Percentiles rank a stretch among this genome's conserved stretches.
Evolutionary conservation across 129 eudicot species (phyloP).

Genomic region (Helichrysum umbraculigerum): DNA sequence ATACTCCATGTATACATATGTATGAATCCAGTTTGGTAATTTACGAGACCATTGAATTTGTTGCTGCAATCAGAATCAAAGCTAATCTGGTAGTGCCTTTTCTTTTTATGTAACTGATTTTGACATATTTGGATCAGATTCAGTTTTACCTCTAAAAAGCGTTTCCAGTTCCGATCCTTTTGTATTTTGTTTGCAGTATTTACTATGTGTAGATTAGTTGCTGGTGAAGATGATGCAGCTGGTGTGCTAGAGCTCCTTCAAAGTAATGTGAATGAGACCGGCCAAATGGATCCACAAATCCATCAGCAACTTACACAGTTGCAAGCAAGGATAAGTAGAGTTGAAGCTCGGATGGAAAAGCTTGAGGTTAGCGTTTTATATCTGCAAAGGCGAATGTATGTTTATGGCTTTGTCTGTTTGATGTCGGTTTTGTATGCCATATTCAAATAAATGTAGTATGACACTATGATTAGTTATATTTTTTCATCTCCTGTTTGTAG

Average conservation of each 20-base stretch:
- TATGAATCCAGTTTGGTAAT: too few relatives aligned
- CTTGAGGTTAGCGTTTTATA: conserved; percentile 37
- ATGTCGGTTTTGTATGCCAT: conserved; percentile 40
- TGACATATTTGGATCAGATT: not conserved
- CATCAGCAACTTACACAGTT: conserved; percentile 38
- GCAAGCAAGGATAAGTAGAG: conserved; percentile 45
- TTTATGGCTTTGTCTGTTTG: conserved; percentile 33
- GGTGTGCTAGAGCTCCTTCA: conserved; percentile 25
- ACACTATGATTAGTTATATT: not conserved
- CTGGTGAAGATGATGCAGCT: conserved; percentile 27
- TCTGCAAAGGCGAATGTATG: conserved; percentile 42
- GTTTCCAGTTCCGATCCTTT: not conserved
- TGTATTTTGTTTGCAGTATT: conserved; percentile 6
- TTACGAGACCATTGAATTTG: not conserved
- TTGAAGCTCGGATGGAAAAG: conserved; percentile 50
- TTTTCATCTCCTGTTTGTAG: not conserved
- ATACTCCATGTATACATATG: too few relatives aligned
- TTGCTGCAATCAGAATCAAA: not conserved
- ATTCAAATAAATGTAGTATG: conserved; percentile 25
- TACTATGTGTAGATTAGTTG: conserved; percentile 40
- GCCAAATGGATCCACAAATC: conserved; percentile 33
- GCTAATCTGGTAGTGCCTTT: not conserved
- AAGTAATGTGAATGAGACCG: conserved; percentile 30
- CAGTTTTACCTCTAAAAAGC: not conserved
- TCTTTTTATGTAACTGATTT: not conserved